Evolutionary conservation across 164 flowering plant genomes (phyloP).

Genomic region (Aristolochia californica): DNA sequence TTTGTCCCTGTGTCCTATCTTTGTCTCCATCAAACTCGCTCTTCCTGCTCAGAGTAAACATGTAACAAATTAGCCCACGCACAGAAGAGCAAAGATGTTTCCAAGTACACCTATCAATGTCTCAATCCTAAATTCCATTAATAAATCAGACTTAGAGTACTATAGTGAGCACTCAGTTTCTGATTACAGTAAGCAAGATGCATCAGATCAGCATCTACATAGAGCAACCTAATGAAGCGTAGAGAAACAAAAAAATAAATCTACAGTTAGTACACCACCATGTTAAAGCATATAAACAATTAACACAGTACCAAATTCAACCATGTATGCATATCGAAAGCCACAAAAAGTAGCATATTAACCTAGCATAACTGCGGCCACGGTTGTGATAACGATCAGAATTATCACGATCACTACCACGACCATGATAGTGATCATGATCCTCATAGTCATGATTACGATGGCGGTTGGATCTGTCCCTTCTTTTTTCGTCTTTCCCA

Average conservation of each 20-base stretch:
- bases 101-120: neutral
- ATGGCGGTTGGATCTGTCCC: constrained; percentile 14
- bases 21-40: constrained; percentile 34
- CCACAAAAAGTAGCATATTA: constrained; percentile 1
- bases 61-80: neutral
- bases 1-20: constrained; percentile 37
- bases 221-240: neutral
- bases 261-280: neutral
- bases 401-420: constrained; percentile 17
- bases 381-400: constrained; percentile 24
- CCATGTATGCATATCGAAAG: neutral
- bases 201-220: neutral
- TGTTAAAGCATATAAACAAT: neutral
- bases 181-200: neutral
- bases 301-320: constrained; percentile 16
- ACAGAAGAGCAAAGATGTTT: neutral
- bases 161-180: neutral
- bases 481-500: constrained; percentile 29
- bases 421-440: constrained; percentile 25
- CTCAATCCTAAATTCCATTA: neutral
- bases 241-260: neutral
- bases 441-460: constrained; percentile 9
- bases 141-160: neutral
- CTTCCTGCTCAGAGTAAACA: constrained; percentile 21
- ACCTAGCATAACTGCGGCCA: constrained; percentile 42